These are phyloP conservation scores for Beta lomatogona DNA, from an alignment of 179 eudicot genomes.

Conservation along the genomic window DNA sequence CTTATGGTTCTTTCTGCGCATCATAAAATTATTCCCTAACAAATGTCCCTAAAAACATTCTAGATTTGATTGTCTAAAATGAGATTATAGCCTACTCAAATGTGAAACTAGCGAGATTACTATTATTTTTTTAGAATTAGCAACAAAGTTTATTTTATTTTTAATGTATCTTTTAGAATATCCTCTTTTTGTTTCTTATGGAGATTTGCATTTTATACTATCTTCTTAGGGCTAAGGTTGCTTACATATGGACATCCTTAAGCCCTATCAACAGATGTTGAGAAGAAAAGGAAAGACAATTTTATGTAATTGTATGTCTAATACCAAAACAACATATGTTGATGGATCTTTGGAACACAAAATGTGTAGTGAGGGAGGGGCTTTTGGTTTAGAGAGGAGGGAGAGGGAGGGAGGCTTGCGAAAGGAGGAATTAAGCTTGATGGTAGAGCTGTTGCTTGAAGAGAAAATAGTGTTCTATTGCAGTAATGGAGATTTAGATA, in stretches of 20 bases:
- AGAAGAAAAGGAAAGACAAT: background rate
- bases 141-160: background rate
- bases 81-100: background rate
- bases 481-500: background rate
- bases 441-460: too few relatives aligned
- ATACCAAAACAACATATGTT: background rate
- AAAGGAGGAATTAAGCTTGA: background rate
- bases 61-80: background rate
- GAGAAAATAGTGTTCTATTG: too few relatives aligned
- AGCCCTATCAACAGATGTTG: background rate
- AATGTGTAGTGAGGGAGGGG: background rate
- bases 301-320: background rate
- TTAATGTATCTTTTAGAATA: background rate
- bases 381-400: background rate
- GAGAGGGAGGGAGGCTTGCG: background rate
- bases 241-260: background rate
- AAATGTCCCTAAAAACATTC: background rate
- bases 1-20: background rate
- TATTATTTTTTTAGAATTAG: background rate
- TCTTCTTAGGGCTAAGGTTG: background rate
- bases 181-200: background rate
- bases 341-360: background rate
- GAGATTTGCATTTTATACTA: background rate
- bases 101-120: too few relatives aligned
- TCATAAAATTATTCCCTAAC: background rate